Evolutionary conservation across 306 rosid species (phyloP).

Genomic region (Trifolium pratense): DNA sequence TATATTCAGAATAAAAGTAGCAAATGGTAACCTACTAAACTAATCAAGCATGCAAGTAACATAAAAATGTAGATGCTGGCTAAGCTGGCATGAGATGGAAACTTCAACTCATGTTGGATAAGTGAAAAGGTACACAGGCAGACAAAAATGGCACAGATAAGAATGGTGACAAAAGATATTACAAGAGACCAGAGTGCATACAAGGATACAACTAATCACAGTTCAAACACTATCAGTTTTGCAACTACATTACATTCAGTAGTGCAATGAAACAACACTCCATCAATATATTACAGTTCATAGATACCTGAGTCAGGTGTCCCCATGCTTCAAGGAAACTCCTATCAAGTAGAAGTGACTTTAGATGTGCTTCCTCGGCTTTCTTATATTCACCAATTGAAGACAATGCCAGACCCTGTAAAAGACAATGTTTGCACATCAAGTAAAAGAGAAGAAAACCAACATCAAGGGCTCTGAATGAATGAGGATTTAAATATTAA

Average conservation of each 20-base stretch:
- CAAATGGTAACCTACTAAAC: constrained; percentile 7
- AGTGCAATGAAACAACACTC: constrained; percentile 26
- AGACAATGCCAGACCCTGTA: constrained; percentile 81
- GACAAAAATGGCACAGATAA: constrained; percentile 12
- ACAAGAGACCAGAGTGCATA: constrained; percentile 31
- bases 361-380: constrained; percentile 87
- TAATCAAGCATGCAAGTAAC: constrained; percentile 26
- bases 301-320: constrained; percentile 79
- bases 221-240: constrained; percentile 22
- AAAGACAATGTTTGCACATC: constrained; percentile 38
- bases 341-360: constrained; percentile 70
- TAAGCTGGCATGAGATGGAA: constrained; percentile 40
- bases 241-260: constrained; percentile 17
- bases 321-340: constrained; percentile 89
- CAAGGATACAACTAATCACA: constrained; percentile 36
- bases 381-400: constrained; percentile 79
- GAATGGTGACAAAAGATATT: constrained; percentile 18
- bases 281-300: constrained; percentile 16
- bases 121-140: constrained; percentile 11
- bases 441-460: constrained; percentile 31
- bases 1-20: constrained; percentile 36
- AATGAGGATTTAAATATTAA: constrained; percentile 30
- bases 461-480: constrained; percentile 35
- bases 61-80: constrained; percentile 27
- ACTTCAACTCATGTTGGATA: constrained; percentile 28